Base-by-base conservation (phyloP, 495 filamentous ascomycete species). In the Evansstolkia leycettana region DNA sequence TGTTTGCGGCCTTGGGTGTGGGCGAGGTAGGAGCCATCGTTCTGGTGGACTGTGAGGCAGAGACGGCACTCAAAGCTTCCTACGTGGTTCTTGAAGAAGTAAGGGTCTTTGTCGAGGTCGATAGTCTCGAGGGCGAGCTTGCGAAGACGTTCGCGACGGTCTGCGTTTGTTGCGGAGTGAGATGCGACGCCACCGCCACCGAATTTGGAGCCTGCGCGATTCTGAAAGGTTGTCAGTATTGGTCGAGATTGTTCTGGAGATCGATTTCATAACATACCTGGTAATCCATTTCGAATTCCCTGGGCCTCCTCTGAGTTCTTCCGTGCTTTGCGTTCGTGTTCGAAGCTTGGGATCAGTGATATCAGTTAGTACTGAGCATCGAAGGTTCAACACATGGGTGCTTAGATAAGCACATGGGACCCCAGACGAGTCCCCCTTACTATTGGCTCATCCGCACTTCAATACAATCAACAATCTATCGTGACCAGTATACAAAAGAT, bases 41-140 rank as follows among this genome's bases (percentile, higher is more conserved):
- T 99, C 50, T 99, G 90, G 70, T 99, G 90, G n/a, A 96, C 92
- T 2, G 90, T 99, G 19, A 99, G 68, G 48, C 90, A 99, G 27
- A 99, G 80, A 11, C 92, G 84, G 57, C 90, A 99, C 55, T 99
- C 90, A 65, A 95, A 99, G 57, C 80, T 89, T 43, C 90, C 90
- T 44, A 96, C 84, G 51, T 99, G 90, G 66, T 99, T 99, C 55
- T 93, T 94, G 82, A 99, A 96, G 73, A 99, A 94, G 71, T 96
- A 99, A 0, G 90, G 90, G 65, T 99, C 90, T 64, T 96, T 96
- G 55, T 96, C 92, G 30, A 99, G 79, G 61, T 99, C 92, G 69
- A 99, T 99, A 13, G 84, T 86, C 65, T 99, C 90, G 43, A 99
- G 82, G 9, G 90, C 90, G 49, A 99, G 85, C 65, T 94, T 94